Evolutionary conservation across 352 stramenopile genomes (phyloP), one percentile per base, ranked within the genome.

Genomic region (Pythium apleroticum): DNA sequence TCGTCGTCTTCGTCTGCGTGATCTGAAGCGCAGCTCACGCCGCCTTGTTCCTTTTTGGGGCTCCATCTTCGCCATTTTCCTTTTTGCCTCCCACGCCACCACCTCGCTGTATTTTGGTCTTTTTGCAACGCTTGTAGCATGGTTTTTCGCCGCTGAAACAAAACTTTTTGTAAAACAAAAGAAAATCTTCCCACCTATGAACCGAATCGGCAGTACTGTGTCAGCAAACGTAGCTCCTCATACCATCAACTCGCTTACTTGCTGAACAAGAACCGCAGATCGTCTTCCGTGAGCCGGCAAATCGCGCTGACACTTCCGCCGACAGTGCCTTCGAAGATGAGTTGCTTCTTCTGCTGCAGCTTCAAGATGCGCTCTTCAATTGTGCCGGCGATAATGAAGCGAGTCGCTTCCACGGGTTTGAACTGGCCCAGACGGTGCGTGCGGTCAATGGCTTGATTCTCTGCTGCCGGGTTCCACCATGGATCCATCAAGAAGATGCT

Each of bases 311-410:
- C 82, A 66, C 94, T 97, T 22, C 84, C 95, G 19, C 97, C 97
- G 14, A 99, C 96, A 0, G 97, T 99, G 33, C 97, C 97, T 84
- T 99, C 97, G 71, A 99, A 99, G 28, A 99, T 98, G 45, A 99
- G 77, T 39, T 88, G 76, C 69, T 96, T 96, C 72, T 96, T 96
- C 63, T 96, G 83, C 60, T 97, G 90, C 11, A 99, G 83, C 69
- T 99, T 97, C 6, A 99, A 72, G 57, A 99, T 99, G 27, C 97
- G 89, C 72, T 99, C 97, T 76, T 99, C 98, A 56, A 98, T 93
- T 4, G 95, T 99, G 58, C 97, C 96, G 52, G 98, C 93, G 50
- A 98, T 97, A 71, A 99, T 98, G 68, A 99, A 99, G 27, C 97
- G 86, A 39, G 98, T 97, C 14, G 97, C 98, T 58, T 97, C 80